These are phyloP conservation scores for Schizonepeta tenuifolia DNA, from an alignment of 257 asterid species.

Conservation along the genomic window DNA sequence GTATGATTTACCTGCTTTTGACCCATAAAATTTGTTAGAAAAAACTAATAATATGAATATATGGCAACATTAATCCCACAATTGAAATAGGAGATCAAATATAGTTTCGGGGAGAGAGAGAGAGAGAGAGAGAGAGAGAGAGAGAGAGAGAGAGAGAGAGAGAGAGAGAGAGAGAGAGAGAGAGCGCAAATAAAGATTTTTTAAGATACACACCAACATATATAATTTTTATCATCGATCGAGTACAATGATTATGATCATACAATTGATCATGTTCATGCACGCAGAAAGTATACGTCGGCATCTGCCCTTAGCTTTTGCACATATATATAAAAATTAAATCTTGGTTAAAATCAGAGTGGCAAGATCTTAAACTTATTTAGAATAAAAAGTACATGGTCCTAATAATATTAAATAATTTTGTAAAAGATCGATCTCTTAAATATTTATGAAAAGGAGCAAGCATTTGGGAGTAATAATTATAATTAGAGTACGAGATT, in stretches of 20 bases:
- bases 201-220: neutral
- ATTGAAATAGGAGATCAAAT: neutral
- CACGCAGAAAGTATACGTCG: conserved; percentile 33
- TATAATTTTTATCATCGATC: neutral
- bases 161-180: neutral
- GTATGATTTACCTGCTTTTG: no score
- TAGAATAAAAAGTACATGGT: neutral
- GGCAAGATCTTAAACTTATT: neutral
- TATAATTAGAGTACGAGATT: neutral
- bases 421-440: neutral
- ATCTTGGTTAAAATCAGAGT: neutral
- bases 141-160: neutral
- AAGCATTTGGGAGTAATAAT: conserved; percentile 17
- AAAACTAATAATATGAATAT: no score
- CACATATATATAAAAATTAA: neutral
- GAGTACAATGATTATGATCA: conserved; percentile 27
- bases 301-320: neutral
- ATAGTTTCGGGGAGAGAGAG: no score
- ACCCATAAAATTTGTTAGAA: no score
- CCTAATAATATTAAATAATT: neutral
- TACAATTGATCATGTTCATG: conserved; percentile 27
- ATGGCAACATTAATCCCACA: no score
- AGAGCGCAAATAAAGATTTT: neutral
- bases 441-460: neutral
- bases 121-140: neutral